Base-by-base conservation (phyloP, 345 rosid genomes). In the Bruguiera gymnorhiza region DNA sequence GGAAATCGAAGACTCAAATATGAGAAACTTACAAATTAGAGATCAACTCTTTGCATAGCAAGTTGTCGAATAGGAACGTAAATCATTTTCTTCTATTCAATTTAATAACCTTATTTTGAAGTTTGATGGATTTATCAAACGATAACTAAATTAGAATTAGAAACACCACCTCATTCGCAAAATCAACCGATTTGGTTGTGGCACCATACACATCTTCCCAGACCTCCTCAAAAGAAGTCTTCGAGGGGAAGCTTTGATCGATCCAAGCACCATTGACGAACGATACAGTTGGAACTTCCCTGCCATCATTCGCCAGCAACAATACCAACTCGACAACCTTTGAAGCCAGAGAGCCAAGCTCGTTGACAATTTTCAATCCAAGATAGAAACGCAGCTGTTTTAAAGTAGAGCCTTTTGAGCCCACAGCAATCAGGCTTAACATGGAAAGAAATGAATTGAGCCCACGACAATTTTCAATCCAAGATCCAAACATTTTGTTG, bases 211-310 rank as follows among this genome's bases (percentile, higher is more conserved):
- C 69, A 59, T 8, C 26, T 26, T 30, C 50, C 46, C 37, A 54
- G 4, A 58, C 20, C 57, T 65, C 37, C 48, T 57, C 23, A 64
- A 69, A 75, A 26, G 70, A 63, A 43, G 78, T 69, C 60, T 75
- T 75, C 52, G 50, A 36, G 8, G 20, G n/a, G 34, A 46, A 75
- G 23, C 54, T 7, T 46, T 30, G 65, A 51, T 70, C 70, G 18
- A 75, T 60, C 78, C 78, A 75, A 30, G 70, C 70, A 36, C 74
- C 70, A 36, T 69, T 75, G 8, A 69, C 39, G 13, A 75, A 75
- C 2, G 73, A 75, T 21, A 69, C 21, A 0, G 32, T 27, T 8
- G 73, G 78, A 34, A 60, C 51, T 53, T 8, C 65, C 31, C 24
- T 27, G 31, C 24, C 21, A 18, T 36, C 46, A 50, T 63, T 69